These are phyloP conservation scores for Scenedesmus sp. DNA, from an alignment of 163 green algal genomes.

Conservation along the genomic window DNA sequence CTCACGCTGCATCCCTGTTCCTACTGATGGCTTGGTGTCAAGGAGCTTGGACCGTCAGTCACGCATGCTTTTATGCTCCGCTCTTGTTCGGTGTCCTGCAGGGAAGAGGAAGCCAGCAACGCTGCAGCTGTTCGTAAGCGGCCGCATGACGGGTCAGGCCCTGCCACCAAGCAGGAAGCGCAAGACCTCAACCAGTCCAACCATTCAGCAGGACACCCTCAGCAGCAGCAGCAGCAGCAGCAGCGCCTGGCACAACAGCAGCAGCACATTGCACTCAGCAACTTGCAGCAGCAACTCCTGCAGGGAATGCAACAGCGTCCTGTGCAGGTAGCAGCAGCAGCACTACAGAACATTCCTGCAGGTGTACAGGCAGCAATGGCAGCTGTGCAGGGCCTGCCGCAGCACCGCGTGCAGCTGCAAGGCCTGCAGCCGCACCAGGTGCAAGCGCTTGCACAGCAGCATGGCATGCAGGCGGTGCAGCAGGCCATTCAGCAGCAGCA, in stretches of 20 bases:
- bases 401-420: background rate
- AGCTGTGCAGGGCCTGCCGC: background rate
- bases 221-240: slow-evolving; percentile 37
- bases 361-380: background rate
- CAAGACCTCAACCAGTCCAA: no score
- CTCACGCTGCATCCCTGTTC: background rate
- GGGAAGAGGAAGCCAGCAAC: slow-evolving; percentile 28
- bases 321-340: slow-evolving; percentile 20
- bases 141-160: slow-evolving; percentile 16
- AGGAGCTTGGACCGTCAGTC: background rate
- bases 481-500: no score
- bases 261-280: background rate
- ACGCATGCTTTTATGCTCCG: background rate
- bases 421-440: background rate
- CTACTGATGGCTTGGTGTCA: no score
- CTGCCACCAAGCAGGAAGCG: slow-evolving; percentile 21
- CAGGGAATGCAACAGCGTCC: slow-evolving; percentile 22
- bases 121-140: slow-evolving; percentile 28
- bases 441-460: slow-evolving; percentile 21
- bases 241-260: slow-evolving; percentile 33
- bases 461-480: slow-evolving; percentile 16
- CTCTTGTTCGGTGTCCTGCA: background rate
- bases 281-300: slow-evolving; percentile 35
- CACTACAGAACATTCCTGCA: background rate
- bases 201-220: background rate